Percentiles rank a stretch among this genome's conserved stretches.
Evolutionary conservation across 495 filamentous ascomycete genomes (phyloP).

Genomic region (Penicillium nucicola): DNA sequence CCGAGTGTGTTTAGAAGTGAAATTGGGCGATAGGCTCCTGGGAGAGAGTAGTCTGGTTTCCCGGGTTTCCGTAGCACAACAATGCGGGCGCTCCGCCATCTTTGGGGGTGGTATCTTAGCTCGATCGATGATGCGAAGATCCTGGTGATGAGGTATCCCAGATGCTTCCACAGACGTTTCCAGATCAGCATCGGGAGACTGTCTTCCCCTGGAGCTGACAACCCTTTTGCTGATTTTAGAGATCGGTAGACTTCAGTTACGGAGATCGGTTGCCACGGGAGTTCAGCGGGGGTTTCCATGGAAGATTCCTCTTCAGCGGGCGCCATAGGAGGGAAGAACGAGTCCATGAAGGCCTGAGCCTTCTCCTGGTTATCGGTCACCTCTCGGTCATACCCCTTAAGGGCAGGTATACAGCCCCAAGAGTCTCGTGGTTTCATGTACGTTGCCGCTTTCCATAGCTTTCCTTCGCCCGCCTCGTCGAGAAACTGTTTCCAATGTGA

Average conservation of each 20-base stretch:
- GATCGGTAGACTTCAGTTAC: conserved; percentile 20
- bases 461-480: conserved; percentile 18
- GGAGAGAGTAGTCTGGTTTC: conserved; percentile 19
- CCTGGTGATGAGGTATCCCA: conserved; percentile 10
- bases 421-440: conserved; percentile 23
- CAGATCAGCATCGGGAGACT: conserved; percentile 17
- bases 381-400: conserved; percentile 6
- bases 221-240: conserved; percentile 13
- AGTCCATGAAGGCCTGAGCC: conserved; percentile 15
- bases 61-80: conserved; percentile 23
- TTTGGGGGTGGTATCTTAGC: conserved; percentile 17
- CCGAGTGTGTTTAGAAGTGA: conserved; percentile 25
- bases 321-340: conserved; percentile 26
- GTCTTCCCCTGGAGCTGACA: conserved; percentile 23
- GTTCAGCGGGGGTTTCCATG: background rate
- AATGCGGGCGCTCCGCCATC: conserved; percentile 15
- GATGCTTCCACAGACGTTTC: conserved; percentile 20
- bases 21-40: conserved; percentile 20
- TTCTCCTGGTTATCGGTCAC: conserved; percentile 21
- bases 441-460: conserved; percentile 19
- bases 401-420: conserved; percentile 15
- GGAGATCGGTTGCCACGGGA: conserved; percentile 20
- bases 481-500: no score
- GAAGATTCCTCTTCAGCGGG: background rate
- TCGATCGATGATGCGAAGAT: conserved; percentile 19